Base-by-base conservation (phyloP, 2,329 filamentous ascomycete genomes). In the Capronia coronata region DNA sequence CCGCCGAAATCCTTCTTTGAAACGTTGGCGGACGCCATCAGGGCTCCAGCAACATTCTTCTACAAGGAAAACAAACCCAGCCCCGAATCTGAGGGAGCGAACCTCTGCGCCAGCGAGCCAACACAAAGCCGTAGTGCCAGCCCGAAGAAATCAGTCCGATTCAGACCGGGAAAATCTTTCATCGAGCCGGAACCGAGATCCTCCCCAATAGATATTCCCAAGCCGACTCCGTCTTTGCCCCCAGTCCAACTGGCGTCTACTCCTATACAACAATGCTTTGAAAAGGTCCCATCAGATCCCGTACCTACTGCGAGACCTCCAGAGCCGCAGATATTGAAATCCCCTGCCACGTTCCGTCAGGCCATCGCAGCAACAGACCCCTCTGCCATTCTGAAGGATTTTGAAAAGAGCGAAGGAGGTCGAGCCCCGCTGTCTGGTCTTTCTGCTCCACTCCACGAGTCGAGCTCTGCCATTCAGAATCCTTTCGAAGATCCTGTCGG, bases 181-280 rank as follows among this genome's bases (percentile, higher is more conserved):
- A 49, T 56, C 43, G 39, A 48, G 10, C 10, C 32, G 19, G 46
- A 51, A 37, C 27, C 48, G 18, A 49, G 35, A 32, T 49, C 55
- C 38, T 48, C 46, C 32, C 56, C 56, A 6, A 58, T 56, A 19
- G 48, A 56, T 39, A 55, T 56, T n/a, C 56, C 56, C 8, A 52
- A 52, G 30, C 16, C 50, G 22, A 41, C 46, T 13, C 53, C 56
- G 13, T 43, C 43, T 4, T 38, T 58, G 46, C 53, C 56, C 22
- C 51, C 53, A 9, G 39, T 55, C 19, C 34, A 54, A 29, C 29
- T 56, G 8, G 45, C 53, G 14, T 49, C 43, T 14, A 53, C 49
- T 3, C 51, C 48, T 5, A 23, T 54, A 6, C 19, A 52, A 29
- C 44, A 55, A 23, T 48, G 39, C 46, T 46, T 56, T 16, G 39